Conservation (phyloP, 163 green algal species). For the Botryococcus braunii region DNA sequence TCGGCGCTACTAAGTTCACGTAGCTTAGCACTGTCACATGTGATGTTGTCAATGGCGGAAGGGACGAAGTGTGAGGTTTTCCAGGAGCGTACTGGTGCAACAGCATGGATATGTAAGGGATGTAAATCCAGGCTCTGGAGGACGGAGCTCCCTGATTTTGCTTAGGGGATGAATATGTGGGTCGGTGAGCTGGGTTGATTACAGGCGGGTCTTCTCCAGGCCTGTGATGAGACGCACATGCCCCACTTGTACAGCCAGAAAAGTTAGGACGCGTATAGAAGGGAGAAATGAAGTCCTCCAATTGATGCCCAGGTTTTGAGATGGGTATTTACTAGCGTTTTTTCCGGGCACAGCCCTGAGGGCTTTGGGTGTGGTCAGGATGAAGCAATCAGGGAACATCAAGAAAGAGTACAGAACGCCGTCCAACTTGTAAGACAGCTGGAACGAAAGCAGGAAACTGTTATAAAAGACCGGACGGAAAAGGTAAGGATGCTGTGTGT, state of each 20-base stretch:
- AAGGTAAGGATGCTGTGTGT: conserved; percentile 6
- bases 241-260: background rate
- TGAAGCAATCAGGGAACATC: conserved; percentile 40
- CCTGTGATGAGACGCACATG: too few relatives aligned
- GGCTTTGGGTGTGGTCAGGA: conserved; percentile 18
- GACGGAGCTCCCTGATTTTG: too few relatives aligned
- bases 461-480: conserved; percentile 25
- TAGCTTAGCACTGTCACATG: too few relatives aligned
- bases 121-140: too few relatives aligned
- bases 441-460: conserved; percentile 18
- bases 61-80: too few relatives aligned
- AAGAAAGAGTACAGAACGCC: conserved; percentile 26
- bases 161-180: too few relatives aligned
- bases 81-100: too few relatives aligned
- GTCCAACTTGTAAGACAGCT: conserved; percentile 19
- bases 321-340: background rate
- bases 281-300: background rate
- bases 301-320: background rate
- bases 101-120: too few relatives aligned
- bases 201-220: too few relatives aligned
- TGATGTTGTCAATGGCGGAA: too few relatives aligned
- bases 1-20: background rate
- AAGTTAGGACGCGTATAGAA: background rate
- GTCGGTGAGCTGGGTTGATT: too few relatives aligned
- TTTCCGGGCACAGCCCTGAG: background rate